Conservation (phyloP, 1,284 basidiomycete species). For the Rhodotorula sp. region DNA sequence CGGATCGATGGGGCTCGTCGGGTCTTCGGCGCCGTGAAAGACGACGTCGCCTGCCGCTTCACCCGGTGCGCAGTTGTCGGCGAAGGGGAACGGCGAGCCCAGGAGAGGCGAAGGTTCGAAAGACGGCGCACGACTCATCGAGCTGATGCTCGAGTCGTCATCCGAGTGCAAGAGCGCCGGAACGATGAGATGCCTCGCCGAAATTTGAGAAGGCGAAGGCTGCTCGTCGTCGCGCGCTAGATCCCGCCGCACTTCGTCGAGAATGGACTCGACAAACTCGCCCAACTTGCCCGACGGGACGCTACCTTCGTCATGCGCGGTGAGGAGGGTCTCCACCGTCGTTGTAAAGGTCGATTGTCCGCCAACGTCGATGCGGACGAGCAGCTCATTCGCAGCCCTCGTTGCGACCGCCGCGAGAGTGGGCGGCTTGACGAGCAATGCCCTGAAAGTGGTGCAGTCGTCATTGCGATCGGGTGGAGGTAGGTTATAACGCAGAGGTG, state of each 20-base stretch:
- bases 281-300: background rate
- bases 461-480: too few species aligned
- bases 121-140: conserved; percentile 1
- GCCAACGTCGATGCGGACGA: conserved; percentile 21
- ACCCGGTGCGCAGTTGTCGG: background rate
- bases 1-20: conserved; percentile 19
- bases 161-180: background rate
- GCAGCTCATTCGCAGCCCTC: background rate
- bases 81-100: conserved; percentile 26
- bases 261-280: conserved; percentile 5
- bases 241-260: background rate
- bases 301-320: background rate
- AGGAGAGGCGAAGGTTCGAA: conserved; percentile 2
- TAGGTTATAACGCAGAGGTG: conserved; percentile 9
- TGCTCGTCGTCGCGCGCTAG: background rate
- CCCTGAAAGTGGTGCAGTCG: background rate
- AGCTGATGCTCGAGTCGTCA: conserved; percentile 2
- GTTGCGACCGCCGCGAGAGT: background rate
- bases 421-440: background rate
- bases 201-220: too few species aligned
- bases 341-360: conserved; percentile 17
- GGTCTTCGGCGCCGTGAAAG: background rate
- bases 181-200: background rate
- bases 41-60: background rate
- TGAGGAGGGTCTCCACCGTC: conserved; percentile 7